Conservation (phyloP, 1,139 yeast genomes). For the Zhuliangozyma parablackwelliae region DNA sequence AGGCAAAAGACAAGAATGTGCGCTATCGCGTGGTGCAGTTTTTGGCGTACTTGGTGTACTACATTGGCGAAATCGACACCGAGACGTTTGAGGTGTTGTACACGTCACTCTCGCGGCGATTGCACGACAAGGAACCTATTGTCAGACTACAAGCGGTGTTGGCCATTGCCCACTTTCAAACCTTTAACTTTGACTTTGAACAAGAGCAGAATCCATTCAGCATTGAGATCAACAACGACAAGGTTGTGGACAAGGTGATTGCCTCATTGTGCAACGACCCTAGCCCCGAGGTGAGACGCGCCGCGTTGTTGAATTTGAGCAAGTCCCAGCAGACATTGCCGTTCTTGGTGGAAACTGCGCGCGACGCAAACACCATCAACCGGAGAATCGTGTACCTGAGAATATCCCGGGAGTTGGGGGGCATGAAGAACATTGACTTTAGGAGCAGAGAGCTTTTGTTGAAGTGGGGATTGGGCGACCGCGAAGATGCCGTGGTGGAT, state of each 20-base stretch:
- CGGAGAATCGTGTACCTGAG: conserved; percentile 71
- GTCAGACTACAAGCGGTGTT: conserved; percentile 82
- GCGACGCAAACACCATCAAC: conserved; percentile 70
- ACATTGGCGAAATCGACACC: conserved; percentile 72
- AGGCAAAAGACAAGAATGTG: conserved; percentile 71
- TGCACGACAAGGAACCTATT: conserved; percentile 73
- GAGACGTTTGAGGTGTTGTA: conserved; percentile 63
- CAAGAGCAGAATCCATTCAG: conserved; percentile 26
- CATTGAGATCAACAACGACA: conserved; percentile 15
- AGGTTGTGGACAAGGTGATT: conserved; percentile 48
- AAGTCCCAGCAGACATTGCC: conserved; percentile 54
- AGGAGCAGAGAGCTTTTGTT: conserved; percentile 64
- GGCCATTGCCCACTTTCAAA: conserved; percentile 77
- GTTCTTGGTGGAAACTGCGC: conserved; percentile 70
- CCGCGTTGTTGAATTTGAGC: conserved; percentile 68
- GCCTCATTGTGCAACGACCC: conserved; percentile 69
- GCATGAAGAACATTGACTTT: conserved; percentile 53
- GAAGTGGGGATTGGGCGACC: conserved; percentile 82
- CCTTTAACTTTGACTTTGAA: conserved; percentile 37
- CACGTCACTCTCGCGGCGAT: conserved; percentile 57
- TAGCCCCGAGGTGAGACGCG: conserved; percentile 84
- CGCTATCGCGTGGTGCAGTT: conserved; percentile 79
- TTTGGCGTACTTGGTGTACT: conserved; percentile 67
- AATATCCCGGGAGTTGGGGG: conserved; percentile 64
- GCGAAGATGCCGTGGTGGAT: conserved; percentile 66